Base-by-base conservation (phyloP, 1,139 yeast species). In the Scheffersomyces segobiensis region DNA sequence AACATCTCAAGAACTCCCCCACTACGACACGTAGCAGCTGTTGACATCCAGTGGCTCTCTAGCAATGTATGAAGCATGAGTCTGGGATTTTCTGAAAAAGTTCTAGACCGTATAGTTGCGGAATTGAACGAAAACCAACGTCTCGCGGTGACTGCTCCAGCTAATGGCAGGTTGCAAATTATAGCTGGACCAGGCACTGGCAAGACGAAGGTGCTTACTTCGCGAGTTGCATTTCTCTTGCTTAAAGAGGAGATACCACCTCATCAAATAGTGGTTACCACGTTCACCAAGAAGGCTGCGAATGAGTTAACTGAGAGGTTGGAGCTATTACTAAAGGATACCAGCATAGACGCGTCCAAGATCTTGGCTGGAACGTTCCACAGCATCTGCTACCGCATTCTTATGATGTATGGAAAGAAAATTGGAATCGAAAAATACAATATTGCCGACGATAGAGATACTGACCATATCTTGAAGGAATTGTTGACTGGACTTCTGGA, bases 171-270 rank as follows among this genome's bases (percentile, higher is more conserved):
- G 32, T 75, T 92, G 50, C 97, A 91, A 69, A 86, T 93, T 39
- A 81, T 93, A 46, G 98, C 98, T 0, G 98, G 98, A 0, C 98
- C 98, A 0, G 98, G 98, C 1, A 89, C 87, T 0, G 93, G 93
- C 5, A 90, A 93, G 71, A 93, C 98, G 3, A 90, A 87, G 67
- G 93, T 93, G 2, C 75, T 93, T 52, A 87, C 91, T 0, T 81
- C 93, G 1, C 78, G 97, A 53, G 96, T 92, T 8, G 96, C 96
- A 0, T 84, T 87, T 67, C 76, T 93, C 47, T 66, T 91, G 24
- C 63, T 85, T 1, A 73, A 80, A 12, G 82, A 85, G 48, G 68
- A 78, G 2, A 72, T 88, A 1, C 73, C 78, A 0, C 93, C 97
- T 0, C 78, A 80, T 42, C 75, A 82, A 53, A 82, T 93, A 50